Conservation (phyloP, 257 asterid species). For the Solanum appendiculatum region DNA sequence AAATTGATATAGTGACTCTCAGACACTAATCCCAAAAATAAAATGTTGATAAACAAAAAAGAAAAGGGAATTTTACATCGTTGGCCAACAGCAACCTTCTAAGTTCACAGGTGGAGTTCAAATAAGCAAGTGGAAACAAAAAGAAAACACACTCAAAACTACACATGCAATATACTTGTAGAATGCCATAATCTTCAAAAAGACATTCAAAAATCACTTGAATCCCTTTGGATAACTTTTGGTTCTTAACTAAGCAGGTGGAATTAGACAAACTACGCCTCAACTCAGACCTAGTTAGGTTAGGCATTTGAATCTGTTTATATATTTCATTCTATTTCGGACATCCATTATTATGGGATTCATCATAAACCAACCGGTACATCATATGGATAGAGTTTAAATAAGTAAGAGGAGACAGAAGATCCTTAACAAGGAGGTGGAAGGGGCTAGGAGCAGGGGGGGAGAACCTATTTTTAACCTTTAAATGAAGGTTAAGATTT, state of each 20-base stretch:
- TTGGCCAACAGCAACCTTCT: background rate
- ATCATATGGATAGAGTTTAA: background rate
- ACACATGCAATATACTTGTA: background rate
- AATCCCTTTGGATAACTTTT: background rate
- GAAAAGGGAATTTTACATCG: background rate
- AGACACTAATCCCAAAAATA: background rate
- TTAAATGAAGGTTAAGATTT: no score
- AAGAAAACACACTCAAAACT: background rate
- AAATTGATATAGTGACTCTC: no score
- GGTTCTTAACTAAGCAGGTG: background rate
- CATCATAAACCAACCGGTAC: background rate
- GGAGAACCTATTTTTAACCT: no score
- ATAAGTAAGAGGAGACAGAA: background rate
- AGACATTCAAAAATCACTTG: background rate
- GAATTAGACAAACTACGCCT: background rate
- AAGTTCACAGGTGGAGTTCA: background rate
- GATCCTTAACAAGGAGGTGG: no score
- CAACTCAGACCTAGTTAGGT: background rate
- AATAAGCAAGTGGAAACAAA: background rate
- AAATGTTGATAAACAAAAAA: background rate
- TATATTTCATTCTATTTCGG: background rate
- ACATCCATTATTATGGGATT: background rate
- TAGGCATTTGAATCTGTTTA: background rate
- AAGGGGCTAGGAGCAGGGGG: no score
- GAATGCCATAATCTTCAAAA: background rate